phyloP scores from a whole-genome alignment of 345 rosid species.

The Linum lewisii region DNA sequence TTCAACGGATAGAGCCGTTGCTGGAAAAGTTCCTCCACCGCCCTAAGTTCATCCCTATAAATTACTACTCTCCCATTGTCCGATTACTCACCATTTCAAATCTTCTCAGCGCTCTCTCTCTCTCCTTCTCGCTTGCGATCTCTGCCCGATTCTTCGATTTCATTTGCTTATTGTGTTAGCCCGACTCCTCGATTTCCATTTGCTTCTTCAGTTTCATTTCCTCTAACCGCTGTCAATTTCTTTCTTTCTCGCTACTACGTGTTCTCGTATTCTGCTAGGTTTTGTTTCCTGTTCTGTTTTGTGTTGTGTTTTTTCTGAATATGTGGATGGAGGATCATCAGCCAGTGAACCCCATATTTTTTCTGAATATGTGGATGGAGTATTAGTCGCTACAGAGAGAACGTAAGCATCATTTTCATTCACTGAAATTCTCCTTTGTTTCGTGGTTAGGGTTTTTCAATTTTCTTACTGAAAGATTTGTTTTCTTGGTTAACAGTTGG shows the following conservation, averaged over 20 bases:
- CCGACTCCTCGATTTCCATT: neutral
- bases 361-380: neutral
- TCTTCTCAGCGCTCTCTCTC: no score
- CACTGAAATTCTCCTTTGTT: neutral
- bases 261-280: neutral
- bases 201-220: no score
- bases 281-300: neutral
- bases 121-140: no score
- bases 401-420: no score
- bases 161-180: no score
- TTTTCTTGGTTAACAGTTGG: conserved; percentile 29
- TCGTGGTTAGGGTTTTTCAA: neutral
- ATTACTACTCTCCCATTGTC: neutral
- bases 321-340: conserved; percentile 8
- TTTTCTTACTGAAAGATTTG: neutral
- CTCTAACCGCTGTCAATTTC: neutral
- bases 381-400: no score
- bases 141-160: no score
- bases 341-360: neutral
- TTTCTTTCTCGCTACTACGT: neutral
- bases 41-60: no score
- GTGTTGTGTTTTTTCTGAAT: no score
- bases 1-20: no score
- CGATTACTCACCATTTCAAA: no score
- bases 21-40: no score